Percentiles rank a stretch among this genome's conserved stretches.
These are phyloP conservation scores for Lyophyllum decastes DNA, from an alignment of 768 basidiomycete genomes.

Conservation along the genomic window DNA sequence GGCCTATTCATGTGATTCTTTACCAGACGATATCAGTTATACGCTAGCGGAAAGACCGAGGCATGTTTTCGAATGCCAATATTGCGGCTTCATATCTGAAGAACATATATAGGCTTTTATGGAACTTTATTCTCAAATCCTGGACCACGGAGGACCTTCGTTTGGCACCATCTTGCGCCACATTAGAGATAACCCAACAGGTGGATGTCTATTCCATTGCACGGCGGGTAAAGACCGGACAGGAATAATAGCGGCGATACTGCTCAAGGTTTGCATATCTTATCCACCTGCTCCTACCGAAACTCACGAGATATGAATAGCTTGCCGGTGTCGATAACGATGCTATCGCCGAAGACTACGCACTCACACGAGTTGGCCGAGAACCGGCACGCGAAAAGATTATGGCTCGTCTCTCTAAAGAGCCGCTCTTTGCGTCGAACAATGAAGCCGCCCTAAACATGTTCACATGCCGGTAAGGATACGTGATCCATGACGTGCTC, in stretches of 20 bases:
- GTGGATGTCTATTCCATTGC: constrained; percentile 74
- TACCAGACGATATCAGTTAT: constrained; percentile 65
- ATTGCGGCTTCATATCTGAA: neutral
- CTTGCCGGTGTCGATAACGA: constrained; percentile 73
- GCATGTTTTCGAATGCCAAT: constrained; percentile 29
- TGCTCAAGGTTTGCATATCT: constrained; percentile 55
- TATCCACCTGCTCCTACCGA: neutral
- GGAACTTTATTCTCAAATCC: constrained; percentile 78
- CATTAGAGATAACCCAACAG: constrained; percentile 67
- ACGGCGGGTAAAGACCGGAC: constrained; percentile 88
- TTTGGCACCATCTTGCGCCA: constrained; percentile 76
- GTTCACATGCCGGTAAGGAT: constrained; percentile 71
- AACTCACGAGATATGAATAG: constrained; percentile 33
- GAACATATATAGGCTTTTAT: constrained; percentile 62
- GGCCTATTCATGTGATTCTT: constrained; percentile 25
- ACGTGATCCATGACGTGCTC: neutral
- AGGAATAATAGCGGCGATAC: constrained; percentile 70
- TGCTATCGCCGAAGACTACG: constrained; percentile 70
- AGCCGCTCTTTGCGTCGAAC: constrained; percentile 74
- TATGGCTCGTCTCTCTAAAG: constrained; percentile 65
- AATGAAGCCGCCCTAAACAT: constrained; percentile 79
- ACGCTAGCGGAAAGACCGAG: constrained; percentile 81
- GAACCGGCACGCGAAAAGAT: constrained; percentile 76
- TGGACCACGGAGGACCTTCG: constrained; percentile 69
- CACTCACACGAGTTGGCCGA: constrained; percentile 75